Evolutionary conservation across 78 protist species (phyloP), one percentile per base, ranked within the genome.

Genomic region (Pelomyxa schiedti): DNA sequence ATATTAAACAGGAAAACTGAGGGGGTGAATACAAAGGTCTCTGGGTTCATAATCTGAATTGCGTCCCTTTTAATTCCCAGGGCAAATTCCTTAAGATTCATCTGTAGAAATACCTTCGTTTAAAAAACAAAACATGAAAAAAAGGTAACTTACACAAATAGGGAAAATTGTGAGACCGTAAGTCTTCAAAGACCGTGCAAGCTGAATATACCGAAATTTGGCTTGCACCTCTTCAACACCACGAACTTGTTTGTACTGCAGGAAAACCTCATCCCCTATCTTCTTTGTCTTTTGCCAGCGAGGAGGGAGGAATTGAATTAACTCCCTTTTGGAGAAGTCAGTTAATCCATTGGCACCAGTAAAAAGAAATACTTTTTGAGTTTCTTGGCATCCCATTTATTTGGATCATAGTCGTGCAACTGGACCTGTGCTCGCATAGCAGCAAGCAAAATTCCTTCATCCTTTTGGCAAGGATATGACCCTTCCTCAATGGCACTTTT

Each of bases 181-280:
- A 1, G 91, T 86, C 72, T 86, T 81, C 38, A 86, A 43, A 28
- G 86, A 68, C 40, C 91, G 74, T 52, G 76, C 67, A 29, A 81
- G 28, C 72, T 86, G 91, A 8, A 86, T 78, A 37, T 81, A 86
- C 75, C 86, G 77, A 69, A 70, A 86, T 39, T 86, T 86, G n/a
- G 91, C 87, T 67, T 81, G 72, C 2, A 72, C 74, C 41, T 81
- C 87, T 26, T 72, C 41, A 77, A 72, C 74, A 1, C 69, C 70
- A 36, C 71, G 82, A 41, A 86, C 41, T 74, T 86, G 80, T 22
- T 69, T 70, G 53, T 81, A 72, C 39, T 77, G 88, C 30, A 41
- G 71, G 28, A 38, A 69, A 68, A 86, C 78, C 64, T 81, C 87
- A 40, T 81, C 75, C 42, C 81, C 86, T 35, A 67, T 42, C 35